Base-by-base conservation (phyloP, 108 stramenopile genomes). In the Nitzschia palea region DNA sequence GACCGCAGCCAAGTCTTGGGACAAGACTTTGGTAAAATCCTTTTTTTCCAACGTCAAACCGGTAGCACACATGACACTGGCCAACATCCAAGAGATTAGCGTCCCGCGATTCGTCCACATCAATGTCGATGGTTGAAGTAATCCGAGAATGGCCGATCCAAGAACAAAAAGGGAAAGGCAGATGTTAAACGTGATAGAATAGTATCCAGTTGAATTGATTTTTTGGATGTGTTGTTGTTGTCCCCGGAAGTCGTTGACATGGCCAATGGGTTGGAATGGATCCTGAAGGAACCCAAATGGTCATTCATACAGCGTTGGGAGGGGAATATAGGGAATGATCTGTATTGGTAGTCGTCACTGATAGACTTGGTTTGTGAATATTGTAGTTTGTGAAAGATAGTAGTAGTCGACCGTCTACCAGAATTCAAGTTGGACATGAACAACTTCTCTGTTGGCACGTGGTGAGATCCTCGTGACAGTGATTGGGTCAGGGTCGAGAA, bases 1-100 rank as follows among this genome's bases (percentile, higher is more conserved):
- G n/a, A 98, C 87, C 4, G 88, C 80, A 3, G 45, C 77, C 65
- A 52, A 65, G 71, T 65, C 66, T 44, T 50, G 51, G 23, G 50
- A 57, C 18, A 92, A 48, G 10, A 97, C 88, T 17, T 63, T 66
- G 15, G 70, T 68, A 65, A 97, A 98, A 68, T 97, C 96, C 20
- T 90, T 78, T 58, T 82, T 80, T 71, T 84, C 80, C 31, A 98
- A 73, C 0, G 97, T 97, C 87, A 97, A 92, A 5, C 97, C 97
- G 53, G 95, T 97, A 36, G 85, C 93, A 12, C 87, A 65, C 94
- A 97, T 95, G 65, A 86, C 84, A 50, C 71, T 76, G n/a, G 89
- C 84, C 58, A 91, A 47, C 86, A 95, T 90, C 54, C 68, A 33
- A 0, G 82, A 69, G 55, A 93, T 88, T 59, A 79, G 50, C 56